Evolutionary conservation across 805 yeast genomes (phyloP), one percentile per base, ranked within the genome.

Genomic region (Saturnispora mendoncae): DNA sequence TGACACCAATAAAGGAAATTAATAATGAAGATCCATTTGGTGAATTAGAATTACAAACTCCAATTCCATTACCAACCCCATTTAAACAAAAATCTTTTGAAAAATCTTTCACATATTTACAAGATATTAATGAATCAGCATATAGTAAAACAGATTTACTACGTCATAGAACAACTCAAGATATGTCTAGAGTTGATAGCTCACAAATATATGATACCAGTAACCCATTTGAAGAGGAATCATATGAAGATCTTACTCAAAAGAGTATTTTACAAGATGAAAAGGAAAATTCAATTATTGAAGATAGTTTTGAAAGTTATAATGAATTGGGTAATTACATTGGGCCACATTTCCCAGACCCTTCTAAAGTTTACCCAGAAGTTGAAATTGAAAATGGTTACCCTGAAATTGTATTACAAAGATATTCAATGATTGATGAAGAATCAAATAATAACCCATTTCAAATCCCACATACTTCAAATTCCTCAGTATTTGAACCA

Each of bases 141-240:
- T 30, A 14, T 28, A 25, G 32, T n/a, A 37, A 25, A 15, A 30
- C 39, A 28, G 33, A 37, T 28, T 24, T 37, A 15, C 29, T 37
- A 13, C 32, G 18, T 21, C 20, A 14, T 18, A 25, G 15, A 12
- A 17, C 18, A 14, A 29, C 18, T 4, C n/a, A 17, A 17, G 35
- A n/a, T 5, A 4, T 18, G n/a, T n/a, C n/a, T n/a, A n/a, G n/a
- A n/a, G n/a, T n/a, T n/a, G n/a, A n/a, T n/a, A n/a, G n/a, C n/a
- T n/a, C n/a, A n/a, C n/a, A n/a, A n/a, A n/a, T n/a, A n/a, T n/a
- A n/a, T n/a, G n/a, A n/a, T n/a, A n/a, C n/a, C n/a, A n/a, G n/a
- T 12, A 27, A 37, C 10, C 39, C 39, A 17, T 19, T 30, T 29
- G 39, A 34, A 17, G 17, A 14, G 8, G 9, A 34, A 24, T 28